Base-by-base conservation (phyloP, 306 rosid species). In the Geum urbanum region DNA sequence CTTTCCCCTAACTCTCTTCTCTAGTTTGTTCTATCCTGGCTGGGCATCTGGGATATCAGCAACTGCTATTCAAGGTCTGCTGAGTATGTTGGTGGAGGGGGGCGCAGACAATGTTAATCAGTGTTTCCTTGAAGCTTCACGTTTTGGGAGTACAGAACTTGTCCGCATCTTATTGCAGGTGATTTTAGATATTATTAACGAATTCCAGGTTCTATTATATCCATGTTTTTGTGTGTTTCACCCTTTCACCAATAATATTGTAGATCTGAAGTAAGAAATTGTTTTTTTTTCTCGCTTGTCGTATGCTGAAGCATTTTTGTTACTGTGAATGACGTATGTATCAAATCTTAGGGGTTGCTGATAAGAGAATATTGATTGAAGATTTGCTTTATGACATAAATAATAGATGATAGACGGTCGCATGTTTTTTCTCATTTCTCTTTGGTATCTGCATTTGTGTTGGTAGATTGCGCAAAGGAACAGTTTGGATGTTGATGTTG, bases 61-160 rank as follows among this genome's bases (percentile, higher is more conserved):
- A 20, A 80, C 92, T 20, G 92, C 91, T 66, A 84, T 88, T 78
- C 95, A 88, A 71, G 97, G 97, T 62, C 79, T 91, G 75, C 80
- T 91, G 52, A 86, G 85, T 67, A 84, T 91, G 89, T 61, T 91
- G 76, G 95, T 91, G 52, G 97, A 88, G 69, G 97, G 95, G 56
- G 97, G 97, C 68, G 95, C 97, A 18, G 97, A 91, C 79, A 91
- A 91, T 76, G 92, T 91, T 49, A 91, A 86, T 82, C 97, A 91
- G 78, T 91, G 97, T 76, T 88, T 91, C 77, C 84, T 91, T 70
- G 97, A 91, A 83, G 97, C 97, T 66, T 91, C 97, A 72, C 95
- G 95, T 52, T 91, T 91, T 75, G 97, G 97, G 54, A 91, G 97
- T 81, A 91, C 97, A 68, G 92, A 88, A 72, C 92, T 91, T 19